phyloP scores from a whole-genome alignment of 2,329 filamentous ascomycete species.

The Penicillium nordicum region DNA sequence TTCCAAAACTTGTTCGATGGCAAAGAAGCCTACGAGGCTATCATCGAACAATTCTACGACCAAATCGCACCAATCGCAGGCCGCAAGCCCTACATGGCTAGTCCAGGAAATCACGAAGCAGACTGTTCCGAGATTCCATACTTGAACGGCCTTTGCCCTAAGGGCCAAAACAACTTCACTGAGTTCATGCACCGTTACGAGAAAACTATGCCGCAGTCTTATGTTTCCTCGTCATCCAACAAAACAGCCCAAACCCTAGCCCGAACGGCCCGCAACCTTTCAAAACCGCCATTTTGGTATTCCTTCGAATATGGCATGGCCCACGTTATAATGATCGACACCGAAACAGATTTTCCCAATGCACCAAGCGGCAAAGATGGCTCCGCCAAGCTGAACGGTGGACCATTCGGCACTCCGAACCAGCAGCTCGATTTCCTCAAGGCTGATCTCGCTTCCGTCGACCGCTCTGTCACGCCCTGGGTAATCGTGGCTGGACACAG shows the following conservation, averaged over 20 bases:
- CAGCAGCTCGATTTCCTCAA: conserved; percentile 56
- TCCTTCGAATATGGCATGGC: conserved; percentile 59
- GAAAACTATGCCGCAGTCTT: conserved; percentile 51
- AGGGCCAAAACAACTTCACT: conserved; percentile 59
- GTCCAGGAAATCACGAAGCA: conserved; percentile 60
- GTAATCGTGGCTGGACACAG: conserved; percentile 46
- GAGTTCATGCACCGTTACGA: conserved; percentile 58
- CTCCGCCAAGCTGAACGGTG: conserved; percentile 44
- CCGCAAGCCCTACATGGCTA: conserved; percentile 56
- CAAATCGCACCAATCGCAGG: conserved; percentile 54
- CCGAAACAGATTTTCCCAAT: conserved; percentile 54
- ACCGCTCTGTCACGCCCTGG: conserved; percentile 56
- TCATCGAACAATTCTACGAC: conserved; percentile 56
- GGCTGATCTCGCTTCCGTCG: conserved; percentile 55
- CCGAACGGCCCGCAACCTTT: conserved; percentile 44
- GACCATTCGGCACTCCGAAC: conserved; percentile 48
- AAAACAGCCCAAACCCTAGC: conserved; percentile 43
- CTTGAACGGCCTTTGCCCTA: conserved; percentile 25
- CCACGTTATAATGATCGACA: conserved; percentile 55
- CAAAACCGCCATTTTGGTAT: conserved; percentile 58
- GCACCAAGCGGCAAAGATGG: conserved; percentile 48
- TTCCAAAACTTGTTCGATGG: conserved; percentile 49
- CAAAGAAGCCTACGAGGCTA: conserved; percentile 54
- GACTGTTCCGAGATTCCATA: conserved; percentile 41
- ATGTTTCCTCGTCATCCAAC: conserved; percentile 49